phyloP scores from a whole-genome alignment of 768 basidiomycete genomes.

The Termitomyces sp. region DNA sequence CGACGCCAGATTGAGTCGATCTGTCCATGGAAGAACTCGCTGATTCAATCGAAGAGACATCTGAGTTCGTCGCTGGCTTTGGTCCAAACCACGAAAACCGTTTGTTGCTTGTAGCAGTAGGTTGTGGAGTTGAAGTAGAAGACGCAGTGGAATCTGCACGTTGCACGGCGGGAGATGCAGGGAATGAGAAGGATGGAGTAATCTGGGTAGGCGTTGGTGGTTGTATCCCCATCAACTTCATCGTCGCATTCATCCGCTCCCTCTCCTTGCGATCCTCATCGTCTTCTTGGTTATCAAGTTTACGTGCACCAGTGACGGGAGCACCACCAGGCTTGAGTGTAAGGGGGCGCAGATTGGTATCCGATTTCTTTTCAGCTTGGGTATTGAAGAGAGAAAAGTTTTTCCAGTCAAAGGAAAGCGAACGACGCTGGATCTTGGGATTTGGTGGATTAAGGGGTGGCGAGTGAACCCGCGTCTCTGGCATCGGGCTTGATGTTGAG shows the following conservation, averaged over 20 bases:
- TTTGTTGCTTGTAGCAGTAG: slow-evolving; percentile 32
- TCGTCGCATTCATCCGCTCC: slow-evolving; percentile 83
- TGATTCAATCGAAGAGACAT: slow-evolving; percentile 48
- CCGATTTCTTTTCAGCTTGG: slow-evolving; percentile 59
- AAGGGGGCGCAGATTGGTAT: slow-evolving; percentile 62
- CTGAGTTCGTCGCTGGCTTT: slow-evolving; percentile 37
- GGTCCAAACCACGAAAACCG: slow-evolving; percentile 78
- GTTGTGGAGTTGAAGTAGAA: slow-evolving; percentile 22
- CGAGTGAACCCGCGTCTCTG: slow-evolving; percentile 22
- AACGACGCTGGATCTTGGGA: slow-evolving; percentile 59
- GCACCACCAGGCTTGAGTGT: slow-evolving; percentile 66
- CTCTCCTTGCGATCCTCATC: slow-evolving; percentile 89
- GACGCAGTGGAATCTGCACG: slow-evolving; percentile 16
- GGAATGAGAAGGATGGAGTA: slow-evolving; percentile 23
- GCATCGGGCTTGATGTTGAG: slow-evolving; percentile 33
- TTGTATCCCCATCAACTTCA: slow-evolving; percentile 94
- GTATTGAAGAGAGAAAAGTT: slow-evolving; percentile 67
- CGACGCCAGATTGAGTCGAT: slow-evolving; percentile 23
- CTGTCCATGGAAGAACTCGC: slow-evolving; percentile 33
- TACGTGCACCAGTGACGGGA: slow-evolving; percentile 61
- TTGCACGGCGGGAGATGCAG: slow-evolving; percentile 23
- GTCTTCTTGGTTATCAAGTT: slow-evolving; percentile 86
- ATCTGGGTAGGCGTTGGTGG: slow-evolving; percentile 45
- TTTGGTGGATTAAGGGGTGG: slow-evolving; percentile 24
- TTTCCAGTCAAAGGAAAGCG: slow-evolving; percentile 85